Evolutionary conservation across 495 filamentous ascomycete species (phyloP).

Genomic region (Astrothelium subdiscretum): DNA sequence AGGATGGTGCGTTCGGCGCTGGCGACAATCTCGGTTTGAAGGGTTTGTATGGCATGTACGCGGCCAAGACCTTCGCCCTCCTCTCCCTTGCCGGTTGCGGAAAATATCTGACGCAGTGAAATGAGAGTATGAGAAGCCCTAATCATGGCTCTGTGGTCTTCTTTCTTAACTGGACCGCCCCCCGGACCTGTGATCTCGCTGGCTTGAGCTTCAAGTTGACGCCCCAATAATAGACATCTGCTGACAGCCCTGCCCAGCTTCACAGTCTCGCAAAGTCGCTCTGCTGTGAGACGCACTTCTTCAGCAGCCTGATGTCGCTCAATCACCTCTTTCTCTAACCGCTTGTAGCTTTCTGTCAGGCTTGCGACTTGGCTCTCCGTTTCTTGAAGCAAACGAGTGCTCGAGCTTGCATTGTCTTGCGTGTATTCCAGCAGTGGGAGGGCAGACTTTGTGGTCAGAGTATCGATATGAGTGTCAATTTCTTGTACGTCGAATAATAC

Average conservation of each 20-base stretch:
- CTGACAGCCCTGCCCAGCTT: conserved; percentile 62
- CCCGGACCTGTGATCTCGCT: conserved; percentile 44
- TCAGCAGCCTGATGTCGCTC: conserved; percentile 72
- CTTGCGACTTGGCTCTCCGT: conserved; percentile 63
- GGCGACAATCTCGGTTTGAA: conserved; percentile 53
- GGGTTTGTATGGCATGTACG: conserved; percentile 53
- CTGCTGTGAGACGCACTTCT: conserved; percentile 58
- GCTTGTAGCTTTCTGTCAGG: conserved; percentile 71
- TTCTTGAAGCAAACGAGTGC: conserved; percentile 53
- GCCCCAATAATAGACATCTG: conserved; percentile 62
- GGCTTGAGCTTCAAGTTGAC: conserved; percentile 79
- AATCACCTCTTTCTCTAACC: conserved; percentile 72
- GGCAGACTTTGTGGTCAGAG: conserved; percentile 73
- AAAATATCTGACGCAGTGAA: conserved; percentile 59
- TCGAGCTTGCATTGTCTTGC: conserved; percentile 55
- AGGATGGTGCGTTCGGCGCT: conserved; percentile 61
- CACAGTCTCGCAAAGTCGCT: conserved; percentile 67
- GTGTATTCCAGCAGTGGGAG: conserved; percentile 75
- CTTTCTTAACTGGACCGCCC: conserved; percentile 24
- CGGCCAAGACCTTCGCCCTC: conserved; percentile 66
- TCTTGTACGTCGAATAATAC: conserved; percentile 97
- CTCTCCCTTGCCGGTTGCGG: conserved; percentile 46
- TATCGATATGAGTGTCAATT: conserved; percentile 89
- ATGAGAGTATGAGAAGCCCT: conserved; percentile 67
- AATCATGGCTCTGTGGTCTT: conserved; percentile 67